Evolutionary conservation across 768 basidiomycete species (phyloP).

Genomic region (Rhizopogon rudus): DNA sequence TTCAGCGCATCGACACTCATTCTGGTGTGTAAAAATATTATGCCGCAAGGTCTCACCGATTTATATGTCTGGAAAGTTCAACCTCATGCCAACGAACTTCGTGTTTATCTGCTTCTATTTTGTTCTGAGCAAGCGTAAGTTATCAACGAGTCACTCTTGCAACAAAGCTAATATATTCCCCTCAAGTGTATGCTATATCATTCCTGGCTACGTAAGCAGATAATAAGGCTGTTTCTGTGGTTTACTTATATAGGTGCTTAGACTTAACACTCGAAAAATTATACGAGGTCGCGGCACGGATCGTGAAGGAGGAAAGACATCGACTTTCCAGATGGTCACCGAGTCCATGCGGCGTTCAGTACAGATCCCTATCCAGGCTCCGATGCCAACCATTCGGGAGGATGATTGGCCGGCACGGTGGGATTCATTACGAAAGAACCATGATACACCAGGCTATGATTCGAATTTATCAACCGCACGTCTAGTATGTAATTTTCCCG

Average conservation of each 20-base stretch:
- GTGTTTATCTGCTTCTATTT: constrained; percentile 62
- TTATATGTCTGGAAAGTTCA: constrained; percentile 37
- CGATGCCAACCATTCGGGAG: not conserved
- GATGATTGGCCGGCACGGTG: not conserved
- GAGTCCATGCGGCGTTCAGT: not conserved
- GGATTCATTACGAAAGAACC: not conserved
- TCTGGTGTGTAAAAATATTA: constrained; percentile 35
- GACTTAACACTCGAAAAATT: constrained; percentile 56
- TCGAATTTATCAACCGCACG: not conserved
- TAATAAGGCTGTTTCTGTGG: not conserved
- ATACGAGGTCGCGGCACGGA: constrained; percentile 55
- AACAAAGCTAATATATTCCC: constrained; percentile 2
- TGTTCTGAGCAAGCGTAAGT: constrained; percentile 59
- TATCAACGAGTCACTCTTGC: not conserved
- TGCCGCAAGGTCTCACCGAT: not conserved
- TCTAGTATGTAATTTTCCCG: not conserved
- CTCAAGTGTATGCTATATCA: constrained; percentile 58
- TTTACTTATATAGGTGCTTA: constrained; percentile 20
- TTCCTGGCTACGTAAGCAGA: constrained; percentile 55
- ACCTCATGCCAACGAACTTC: constrained; percentile 48
- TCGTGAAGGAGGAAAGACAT: constrained; percentile 19
- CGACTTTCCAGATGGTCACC: constrained; percentile 23
- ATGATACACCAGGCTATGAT: not conserved
- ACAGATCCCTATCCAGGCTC: constrained; percentile 4
- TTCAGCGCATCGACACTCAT: constrained; percentile 45